Evolutionary conservation across 345 rosid genomes (phyloP).

Genomic region (Pugionium cornutum): DNA sequence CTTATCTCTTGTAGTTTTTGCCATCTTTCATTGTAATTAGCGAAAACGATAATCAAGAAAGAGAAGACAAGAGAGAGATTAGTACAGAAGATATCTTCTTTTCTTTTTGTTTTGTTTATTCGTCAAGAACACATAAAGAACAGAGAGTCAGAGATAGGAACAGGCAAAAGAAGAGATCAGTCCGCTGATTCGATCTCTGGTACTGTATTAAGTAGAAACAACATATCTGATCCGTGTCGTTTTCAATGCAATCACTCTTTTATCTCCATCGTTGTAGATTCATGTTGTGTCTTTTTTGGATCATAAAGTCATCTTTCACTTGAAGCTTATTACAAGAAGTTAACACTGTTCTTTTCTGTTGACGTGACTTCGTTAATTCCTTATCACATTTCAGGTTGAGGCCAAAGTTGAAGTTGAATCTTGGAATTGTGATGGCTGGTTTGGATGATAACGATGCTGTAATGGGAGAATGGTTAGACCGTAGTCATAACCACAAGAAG

Average conservation of each 20-base stretch:
- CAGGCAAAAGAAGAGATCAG: background rate
- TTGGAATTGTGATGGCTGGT: conserved; percentile 53
- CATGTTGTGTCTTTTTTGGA: background rate
- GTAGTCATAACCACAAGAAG: conserved; percentile 58
- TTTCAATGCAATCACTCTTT: background rate
- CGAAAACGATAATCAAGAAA: conserved; percentile 15
- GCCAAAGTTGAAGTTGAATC: conserved; percentile 26
- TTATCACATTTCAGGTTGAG: conserved; percentile 12
- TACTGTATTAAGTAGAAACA: background rate
- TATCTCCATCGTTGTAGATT: background rate
- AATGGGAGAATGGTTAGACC: conserved; percentile 73
- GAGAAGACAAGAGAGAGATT: conserved; percentile 7
- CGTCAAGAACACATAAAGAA: background rate
- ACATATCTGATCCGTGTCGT: background rate
- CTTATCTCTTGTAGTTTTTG: background rate
- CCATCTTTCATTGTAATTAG: conserved; percentile 11
- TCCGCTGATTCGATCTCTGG: conserved; percentile 8
- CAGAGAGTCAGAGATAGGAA: conserved; percentile 14
- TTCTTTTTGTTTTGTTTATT: background rate
- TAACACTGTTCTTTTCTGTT: background rate
- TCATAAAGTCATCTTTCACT: background rate
- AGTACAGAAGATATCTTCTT: background rate
- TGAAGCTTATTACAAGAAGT: background rate
- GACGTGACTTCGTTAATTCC: background rate
- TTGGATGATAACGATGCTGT: conserved; percentile 55